Conservation (phyloP, 257 asterid species). For the Gentiana dahurica region DNA sequence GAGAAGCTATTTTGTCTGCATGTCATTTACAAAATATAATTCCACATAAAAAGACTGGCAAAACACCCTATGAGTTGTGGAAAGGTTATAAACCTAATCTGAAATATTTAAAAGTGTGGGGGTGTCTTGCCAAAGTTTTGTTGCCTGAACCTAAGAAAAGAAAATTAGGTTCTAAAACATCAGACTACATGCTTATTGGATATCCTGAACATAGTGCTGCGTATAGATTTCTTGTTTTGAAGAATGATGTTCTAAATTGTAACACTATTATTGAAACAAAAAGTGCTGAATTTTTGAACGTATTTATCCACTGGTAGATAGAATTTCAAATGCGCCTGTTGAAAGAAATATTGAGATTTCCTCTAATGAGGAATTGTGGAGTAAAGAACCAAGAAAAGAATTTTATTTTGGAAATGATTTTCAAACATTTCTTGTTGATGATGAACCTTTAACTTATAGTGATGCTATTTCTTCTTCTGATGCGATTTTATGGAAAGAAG, state of each 20-base stretch:
- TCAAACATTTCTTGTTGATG: too few species aligned
- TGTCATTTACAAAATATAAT: background rate
- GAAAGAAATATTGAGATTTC: too few species aligned
- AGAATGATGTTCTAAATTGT: background rate
- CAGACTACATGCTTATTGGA: background rate
- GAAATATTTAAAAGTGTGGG: background rate
- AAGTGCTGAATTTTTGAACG: too few species aligned
- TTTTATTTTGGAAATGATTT: too few species aligned
- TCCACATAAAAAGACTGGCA: background rate
- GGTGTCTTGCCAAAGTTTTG: background rate
- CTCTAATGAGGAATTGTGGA: too few species aligned
- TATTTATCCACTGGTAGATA: too few species aligned
- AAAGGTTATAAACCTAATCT: background rate
- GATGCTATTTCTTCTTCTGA: too few species aligned
- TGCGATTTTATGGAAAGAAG: too few species aligned
- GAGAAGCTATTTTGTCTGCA: background rate
- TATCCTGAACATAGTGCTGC: background rate
- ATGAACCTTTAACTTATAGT: too few species aligned
- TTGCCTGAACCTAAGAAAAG: background rate
- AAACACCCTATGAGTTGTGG: slow-evolving; percentile 1
- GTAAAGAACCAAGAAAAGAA: too few species aligned
- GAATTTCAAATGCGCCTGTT: too few species aligned
- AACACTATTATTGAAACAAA: too few species aligned
- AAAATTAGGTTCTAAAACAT: background rate
- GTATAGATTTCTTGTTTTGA: background rate